Evolutionary conservation across 192 early-diverging fungal species (phyloP).

Genomic region (Diversispora eburnea): DNA sequence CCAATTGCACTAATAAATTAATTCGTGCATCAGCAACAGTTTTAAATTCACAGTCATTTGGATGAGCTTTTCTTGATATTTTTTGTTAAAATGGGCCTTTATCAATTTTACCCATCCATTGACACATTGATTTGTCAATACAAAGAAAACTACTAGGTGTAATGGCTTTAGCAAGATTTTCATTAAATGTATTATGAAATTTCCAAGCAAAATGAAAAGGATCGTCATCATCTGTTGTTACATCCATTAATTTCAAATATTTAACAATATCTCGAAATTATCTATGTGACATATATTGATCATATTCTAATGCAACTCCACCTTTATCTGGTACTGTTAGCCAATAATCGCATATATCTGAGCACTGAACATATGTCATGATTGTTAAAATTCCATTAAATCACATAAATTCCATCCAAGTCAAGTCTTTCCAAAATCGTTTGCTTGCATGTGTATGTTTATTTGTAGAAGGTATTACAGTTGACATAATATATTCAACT

Average conservation of each 20-base stretch:
- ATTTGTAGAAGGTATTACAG: neutral
- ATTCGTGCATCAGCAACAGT: neutral
- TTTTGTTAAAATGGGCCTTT: neutral
- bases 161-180: neutral
- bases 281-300: conserved; percentile 2
- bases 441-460: neutral
- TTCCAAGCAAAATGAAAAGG: neutral
- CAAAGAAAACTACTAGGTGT: neutral
- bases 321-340: neutral
- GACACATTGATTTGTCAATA: too few relatives aligned
- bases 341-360: neutral
- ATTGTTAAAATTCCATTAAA: neutral
- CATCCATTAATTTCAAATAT: conserved; percentile 7
- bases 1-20: neutral
- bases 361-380: neutral
- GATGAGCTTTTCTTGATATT: neutral
- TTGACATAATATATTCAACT: neutral
- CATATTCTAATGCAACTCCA: neutral
- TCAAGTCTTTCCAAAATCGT: neutral
- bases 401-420: conserved; percentile 5
- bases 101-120: neutral
- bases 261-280: neutral
- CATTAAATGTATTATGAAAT: conserved; percentile 2
- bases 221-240: neutral
- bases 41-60: conserved; percentile 1